phyloP scores from a whole-genome alignment of 345 rosid genomes.

The Clarkia xantiana region DNA sequence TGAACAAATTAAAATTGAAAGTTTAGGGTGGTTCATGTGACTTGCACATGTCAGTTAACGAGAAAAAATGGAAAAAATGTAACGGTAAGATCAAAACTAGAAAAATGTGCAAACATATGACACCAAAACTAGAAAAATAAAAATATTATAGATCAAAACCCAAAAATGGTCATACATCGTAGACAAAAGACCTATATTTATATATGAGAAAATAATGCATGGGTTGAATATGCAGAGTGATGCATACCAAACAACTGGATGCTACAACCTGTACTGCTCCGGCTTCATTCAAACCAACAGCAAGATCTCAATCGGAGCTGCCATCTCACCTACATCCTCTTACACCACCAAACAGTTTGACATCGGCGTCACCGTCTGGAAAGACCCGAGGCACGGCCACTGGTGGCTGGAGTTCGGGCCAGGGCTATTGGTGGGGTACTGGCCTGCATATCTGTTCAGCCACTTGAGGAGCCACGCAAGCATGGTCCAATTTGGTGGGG shows the following conservation, averaged over 20 bases:
- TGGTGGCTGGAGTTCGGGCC: constrained; percentile 96
- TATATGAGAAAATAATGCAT: no score
- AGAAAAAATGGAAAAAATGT: no score
- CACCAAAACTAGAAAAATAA: no score
- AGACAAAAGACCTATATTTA: no score
- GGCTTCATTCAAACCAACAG: constrained; percentile 93
- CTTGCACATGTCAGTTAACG: no score
- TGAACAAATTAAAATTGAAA: no score
- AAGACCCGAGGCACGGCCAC: constrained; percentile 98
- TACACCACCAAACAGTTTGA: constrained; percentile 81
- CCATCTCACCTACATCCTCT: constrained; percentile 90
- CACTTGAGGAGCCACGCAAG: constrained; percentile 81
- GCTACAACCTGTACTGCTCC: constrained; percentile 90
- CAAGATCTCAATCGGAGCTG: constrained; percentile 89
- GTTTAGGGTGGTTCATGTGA: no score
- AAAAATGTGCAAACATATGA: no score
- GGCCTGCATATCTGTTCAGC: constrained; percentile 87
- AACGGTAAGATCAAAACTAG: no score
- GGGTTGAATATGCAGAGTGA: constrained; percentile 79
- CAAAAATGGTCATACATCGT: no score
- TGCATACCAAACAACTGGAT: constrained; percentile 96
- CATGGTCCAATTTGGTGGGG: constrained; percentile 96
- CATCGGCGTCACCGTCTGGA: constrained; percentile 80
- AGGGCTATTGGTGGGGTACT: constrained; percentile 77
- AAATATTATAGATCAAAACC: no score